Percentiles rank a stretch among this genome's conserved stretches.
phyloP scores from a whole-genome alignment of 495 filamentous ascomycete genomes.

The Daldinia childiae region DNA sequence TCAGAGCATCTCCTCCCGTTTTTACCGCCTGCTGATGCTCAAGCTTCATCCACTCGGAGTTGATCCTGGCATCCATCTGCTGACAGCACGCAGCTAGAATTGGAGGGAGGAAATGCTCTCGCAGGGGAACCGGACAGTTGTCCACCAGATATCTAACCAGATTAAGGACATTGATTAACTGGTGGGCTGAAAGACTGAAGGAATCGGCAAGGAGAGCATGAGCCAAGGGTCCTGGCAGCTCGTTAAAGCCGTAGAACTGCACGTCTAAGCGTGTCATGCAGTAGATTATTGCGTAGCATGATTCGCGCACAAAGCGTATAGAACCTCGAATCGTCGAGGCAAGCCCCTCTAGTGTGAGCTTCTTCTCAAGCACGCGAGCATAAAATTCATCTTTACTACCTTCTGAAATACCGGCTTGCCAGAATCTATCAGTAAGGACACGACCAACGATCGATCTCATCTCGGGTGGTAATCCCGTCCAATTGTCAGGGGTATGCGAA shows the following conservation, averaged over 20 bases:
- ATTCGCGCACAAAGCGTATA: slow-evolving; percentile 87
- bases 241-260: slow-evolving; percentile 86
- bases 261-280: slow-evolving; percentile 88
- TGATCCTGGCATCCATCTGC: slow-evolving; percentile 87
- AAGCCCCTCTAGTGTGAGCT: slow-evolving; percentile 88
- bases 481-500: slow-evolving; percentile 89
- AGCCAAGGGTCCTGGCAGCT: slow-evolving; percentile 84
- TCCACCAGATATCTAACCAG: slow-evolving; percentile 87
- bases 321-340: slow-evolving; percentile 91
- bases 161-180: slow-evolving; percentile 88
- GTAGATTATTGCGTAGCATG: slow-evolving; percentile 91
- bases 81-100: slow-evolving; percentile 83
- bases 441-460: slow-evolving; percentile 79
- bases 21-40: slow-evolving; percentile 62
- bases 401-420: slow-evolving; percentile 96
- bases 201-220: slow-evolving; percentile 86
- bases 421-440: slow-evolving; percentile 94
- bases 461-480: slow-evolving; percentile 79
- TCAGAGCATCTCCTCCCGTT: slow-evolving; percentile 72
- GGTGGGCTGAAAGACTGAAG: slow-evolving; percentile 86
- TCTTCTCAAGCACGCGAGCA: slow-evolving; percentile 86
- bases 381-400: slow-evolving; percentile 97
- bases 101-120: slow-evolving; percentile 84
- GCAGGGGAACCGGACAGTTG: slow-evolving; percentile 81
- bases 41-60: slow-evolving; percentile 82